phyloP scores from a whole-genome alignment of 805 yeast genomes.

The Pichia cabralensis region DNA sequence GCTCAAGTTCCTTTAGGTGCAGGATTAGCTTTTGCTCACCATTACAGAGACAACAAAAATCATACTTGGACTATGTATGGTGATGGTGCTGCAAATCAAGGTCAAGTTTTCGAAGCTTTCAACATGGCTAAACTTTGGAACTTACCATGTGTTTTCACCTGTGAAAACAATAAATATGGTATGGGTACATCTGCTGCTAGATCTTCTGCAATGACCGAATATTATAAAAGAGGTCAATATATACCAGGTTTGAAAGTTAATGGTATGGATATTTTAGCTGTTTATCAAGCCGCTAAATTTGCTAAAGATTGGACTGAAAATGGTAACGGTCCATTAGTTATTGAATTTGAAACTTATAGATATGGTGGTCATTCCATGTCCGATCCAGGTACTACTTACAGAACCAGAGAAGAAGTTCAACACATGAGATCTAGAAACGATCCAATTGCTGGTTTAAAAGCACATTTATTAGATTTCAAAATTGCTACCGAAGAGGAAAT shows the following conservation, averaged over 20 bases:
- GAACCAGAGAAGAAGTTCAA: slow-evolving; percentile 99
- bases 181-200: slow-evolving; percentile 99
- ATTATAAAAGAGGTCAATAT: slow-evolving; percentile 98
- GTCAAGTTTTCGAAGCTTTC: slow-evolving; percentile 95
- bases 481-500: slow-evolving; percentile 93
- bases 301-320: slow-evolving; percentile 93
- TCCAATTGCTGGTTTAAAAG: slow-evolving; percentile 94
- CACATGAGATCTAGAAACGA: slow-evolving; percentile 98
- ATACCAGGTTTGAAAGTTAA: slow-evolving; percentile 97
- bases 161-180: slow-evolving; percentile 99
- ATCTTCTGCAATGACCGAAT: slow-evolving; percentile 93
- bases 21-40: slow-evolving; percentile 97
- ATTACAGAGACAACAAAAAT: slow-evolving; percentile 69
- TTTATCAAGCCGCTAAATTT: slow-evolving; percentile 90
- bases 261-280: slow-evolving; percentile 96
- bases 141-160: slow-evolving; percentile 87
- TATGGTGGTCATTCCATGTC: slow-evolving; percentile 99
- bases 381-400: slow-evolving; percentile 99
- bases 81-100: slow-evolving; percentile 99
- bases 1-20: slow-evolving; percentile 99
- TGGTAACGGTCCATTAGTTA: slow-evolving; percentile 92
- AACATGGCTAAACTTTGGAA: slow-evolving; percentile 99
- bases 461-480: slow-evolving; percentile 67
- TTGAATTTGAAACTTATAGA: slow-evolving; percentile 97
- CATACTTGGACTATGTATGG: slow-evolving; percentile 90